phyloP scores from a whole-genome alignment of 495 filamentous ascomycete species.

The Penicillium salamii region DNA sequence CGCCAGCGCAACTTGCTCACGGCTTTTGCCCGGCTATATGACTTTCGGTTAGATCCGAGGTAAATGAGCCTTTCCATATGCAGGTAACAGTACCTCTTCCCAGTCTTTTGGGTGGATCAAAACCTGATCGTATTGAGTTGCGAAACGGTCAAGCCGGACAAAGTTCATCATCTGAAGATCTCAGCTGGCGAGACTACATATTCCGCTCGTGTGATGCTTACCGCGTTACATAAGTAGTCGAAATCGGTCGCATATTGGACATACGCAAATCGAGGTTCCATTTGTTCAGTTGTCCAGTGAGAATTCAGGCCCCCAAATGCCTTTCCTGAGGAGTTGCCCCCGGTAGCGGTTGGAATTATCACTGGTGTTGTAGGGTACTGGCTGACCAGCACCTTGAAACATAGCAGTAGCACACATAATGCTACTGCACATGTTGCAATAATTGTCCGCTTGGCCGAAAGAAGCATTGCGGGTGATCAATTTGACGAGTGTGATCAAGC shows the following conservation, averaged over 20 bases:
- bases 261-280: neutral
- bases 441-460: neutral
- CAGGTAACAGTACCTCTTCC: neutral
- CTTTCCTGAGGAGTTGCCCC: neutral
- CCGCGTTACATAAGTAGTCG: neutral
- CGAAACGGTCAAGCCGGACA: neutral
- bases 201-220: neutral
- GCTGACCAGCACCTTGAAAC: neutral
- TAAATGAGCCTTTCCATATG: neutral
- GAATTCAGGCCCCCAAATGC: neutral
- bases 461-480: neutral
- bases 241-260: neutral
- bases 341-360: neutral
- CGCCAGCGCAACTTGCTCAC: neutral
- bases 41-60: neutral
- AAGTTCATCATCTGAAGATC: neutral
- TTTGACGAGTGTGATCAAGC: no score
- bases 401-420: neutral
- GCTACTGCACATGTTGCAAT: neutral
- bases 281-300: neutral
- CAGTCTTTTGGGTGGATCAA: neutral
- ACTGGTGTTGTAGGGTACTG: neutral
- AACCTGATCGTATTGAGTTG: neutral
- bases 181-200: neutral
- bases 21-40: neutral